Conservation (phyloP, 73 alveolate genomes). For the Paramecium bursaria region DNA sequence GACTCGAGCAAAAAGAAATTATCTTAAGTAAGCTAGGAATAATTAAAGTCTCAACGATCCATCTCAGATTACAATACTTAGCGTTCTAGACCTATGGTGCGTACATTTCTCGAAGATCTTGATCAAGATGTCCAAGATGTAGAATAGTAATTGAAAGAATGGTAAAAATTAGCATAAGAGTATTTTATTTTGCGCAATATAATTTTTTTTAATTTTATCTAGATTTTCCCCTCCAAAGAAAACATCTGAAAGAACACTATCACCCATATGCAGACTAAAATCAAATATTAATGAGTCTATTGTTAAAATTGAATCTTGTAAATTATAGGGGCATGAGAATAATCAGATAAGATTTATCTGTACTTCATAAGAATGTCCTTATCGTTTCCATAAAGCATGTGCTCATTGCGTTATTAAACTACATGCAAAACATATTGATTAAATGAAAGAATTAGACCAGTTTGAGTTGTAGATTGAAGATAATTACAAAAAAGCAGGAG, state of each 20-base stretch:
- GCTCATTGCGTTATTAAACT: conserved; percentile 59
- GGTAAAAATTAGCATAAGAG: conserved; percentile 28
- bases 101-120: conserved; percentile 36
- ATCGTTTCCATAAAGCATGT: conserved; percentile 45
- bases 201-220: not conserved
- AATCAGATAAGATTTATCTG: conserved; percentile 31
- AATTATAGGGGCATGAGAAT: conserved; percentile 49
- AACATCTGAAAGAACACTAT: conserved; percentile 25
- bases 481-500: conserved; percentile 28
- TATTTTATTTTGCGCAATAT: conserved; percentile 1
- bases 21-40: conserved; percentile 2
- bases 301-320: not conserved
- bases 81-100: not conserved
- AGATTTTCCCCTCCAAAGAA: too few relatives aligned
- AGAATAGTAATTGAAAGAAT: not conserved
- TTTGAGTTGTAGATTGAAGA: not conserved
- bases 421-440: conserved; percentile 29
- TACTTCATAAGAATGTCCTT: conserved; percentile 25
- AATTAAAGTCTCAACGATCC: conserved; percentile 6
- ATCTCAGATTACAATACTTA: conserved; percentile 27
- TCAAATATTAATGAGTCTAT: not conserved
- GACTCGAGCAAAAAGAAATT: conserved; percentile 45
- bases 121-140: not conserved
- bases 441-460: conserved; percentile 27
- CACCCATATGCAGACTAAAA: conserved; percentile 36